These are phyloP conservation scores for Wilcoxina mikolae DNA, from an alignment of 495 filamentous ascomycete genomes.

Conservation along the genomic window DNA sequence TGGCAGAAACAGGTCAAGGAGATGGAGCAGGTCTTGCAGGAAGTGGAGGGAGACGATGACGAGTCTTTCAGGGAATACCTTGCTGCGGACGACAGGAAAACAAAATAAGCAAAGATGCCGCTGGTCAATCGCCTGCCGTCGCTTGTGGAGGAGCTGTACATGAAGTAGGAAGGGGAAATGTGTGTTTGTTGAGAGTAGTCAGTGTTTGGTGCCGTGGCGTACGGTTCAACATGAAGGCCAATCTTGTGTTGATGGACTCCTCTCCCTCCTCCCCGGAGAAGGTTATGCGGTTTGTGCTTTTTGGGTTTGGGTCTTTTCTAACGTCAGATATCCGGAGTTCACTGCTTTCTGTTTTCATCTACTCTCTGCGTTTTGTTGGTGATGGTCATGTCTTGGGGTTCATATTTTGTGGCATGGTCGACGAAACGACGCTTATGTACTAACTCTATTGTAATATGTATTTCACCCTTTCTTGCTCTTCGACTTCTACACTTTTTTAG, in stretches of 20 bases:
- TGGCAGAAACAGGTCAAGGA: conserved; percentile 70
- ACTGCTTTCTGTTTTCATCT: background rate
- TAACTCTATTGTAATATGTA: no score
- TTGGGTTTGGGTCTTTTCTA: background rate
- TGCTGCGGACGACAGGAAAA: conserved; percentile 14
- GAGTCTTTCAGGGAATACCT: conserved; percentile 23
- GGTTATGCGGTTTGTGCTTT: background rate
- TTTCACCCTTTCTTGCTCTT: no score
- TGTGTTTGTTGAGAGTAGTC: conserved; percentile 1
- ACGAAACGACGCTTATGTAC: no score
- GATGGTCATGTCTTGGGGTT: no score
- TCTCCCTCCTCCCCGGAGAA: background rate
- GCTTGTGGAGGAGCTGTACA: no score
- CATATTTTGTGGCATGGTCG: no score
- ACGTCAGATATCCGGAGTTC: background rate
- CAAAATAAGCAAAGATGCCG: conserved; percentile 14
- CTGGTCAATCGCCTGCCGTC: background rate
- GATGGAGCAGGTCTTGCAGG: conserved; percentile 71
- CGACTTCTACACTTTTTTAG: no score
- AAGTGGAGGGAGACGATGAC: conserved; percentile 79
- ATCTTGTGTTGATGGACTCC: conserved; percentile 5
- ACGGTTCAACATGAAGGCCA: background rate
- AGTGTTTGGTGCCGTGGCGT: background rate
- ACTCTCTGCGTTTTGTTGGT: background rate
- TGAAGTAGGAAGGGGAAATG: background rate